Base-by-base conservation (phyloP, 2,329 filamentous ascomycete species). In the Gaeumannomyces sp. region DNA sequence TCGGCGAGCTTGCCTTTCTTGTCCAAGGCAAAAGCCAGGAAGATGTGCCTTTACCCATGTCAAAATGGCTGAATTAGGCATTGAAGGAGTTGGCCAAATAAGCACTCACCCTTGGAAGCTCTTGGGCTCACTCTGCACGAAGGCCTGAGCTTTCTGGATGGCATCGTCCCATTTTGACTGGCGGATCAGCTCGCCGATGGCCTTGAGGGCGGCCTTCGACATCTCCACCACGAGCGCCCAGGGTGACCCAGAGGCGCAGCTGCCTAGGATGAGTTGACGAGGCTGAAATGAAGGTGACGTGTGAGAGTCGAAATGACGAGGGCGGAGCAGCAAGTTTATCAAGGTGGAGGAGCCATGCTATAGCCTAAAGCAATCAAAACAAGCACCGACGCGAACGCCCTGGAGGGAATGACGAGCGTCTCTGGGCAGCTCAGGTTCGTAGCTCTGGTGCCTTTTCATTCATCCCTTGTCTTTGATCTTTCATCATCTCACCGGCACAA, bases 11-110 rank as follows among this genome's bases (percentile, higher is more conserved):
- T 84, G 66, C 86, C 85, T 67, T 89, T 84, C 74, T 93, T 95
- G 75, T 96, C 92, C 60, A 89, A 81, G 2, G 91, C 90, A 74
- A 96, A 92, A 2, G 92, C 95, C 25, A 96, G 80, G 73, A 97
- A 96, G n/a, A 98, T 83, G 69, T 91, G 85, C 31, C 89, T 92
- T 25, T 14, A n/a, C 50, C 28, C 27, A 65, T 61, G 67, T 68
- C 61, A 66, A 61, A 68, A 59, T 58, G 14, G 28, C 22, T 56
- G 60, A 35, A 61, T 63, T 27, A 1, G 29, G 28, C 19, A 25
- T 22, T 14, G 16, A 60, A 31, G 64, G 7, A 14, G 25, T 59
- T 57, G 35, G 25, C 50, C 45, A 25, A 25, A 53, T n/a, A n/a
- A 29, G 45, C 60, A 74, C 86, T 67, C 79, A 92, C 85, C 87